phyloP scores from a whole-genome alignment of 2,329 filamentous ascomycete genomes.

The Penicillium sp. region DNA sequence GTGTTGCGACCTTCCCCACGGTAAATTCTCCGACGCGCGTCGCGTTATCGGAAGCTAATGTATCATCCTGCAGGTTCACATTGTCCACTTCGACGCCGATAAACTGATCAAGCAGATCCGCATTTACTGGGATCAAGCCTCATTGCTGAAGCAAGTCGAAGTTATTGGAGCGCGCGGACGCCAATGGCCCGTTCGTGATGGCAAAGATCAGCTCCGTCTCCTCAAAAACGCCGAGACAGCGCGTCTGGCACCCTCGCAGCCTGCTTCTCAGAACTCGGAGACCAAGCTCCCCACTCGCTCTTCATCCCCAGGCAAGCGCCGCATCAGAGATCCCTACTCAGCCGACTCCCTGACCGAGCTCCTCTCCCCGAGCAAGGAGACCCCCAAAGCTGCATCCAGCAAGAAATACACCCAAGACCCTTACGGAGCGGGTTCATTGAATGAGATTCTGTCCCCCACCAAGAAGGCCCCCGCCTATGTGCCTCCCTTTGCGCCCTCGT shows the following conservation, averaged over 20 bases:
- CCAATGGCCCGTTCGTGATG: conserved; percentile 93
- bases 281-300: conserved; percentile 17
- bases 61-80: conserved; percentile 64
- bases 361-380: conserved; percentile 59
- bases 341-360: conserved; percentile 67
- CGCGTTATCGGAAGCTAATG: conserved; percentile 14
- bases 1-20: conserved; percentile 73
- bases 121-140: conserved; percentile 92
- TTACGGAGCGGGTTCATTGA: conserved; percentile 56
- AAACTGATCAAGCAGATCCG: conserved; percentile 84
- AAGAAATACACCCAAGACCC: conserved; percentile 40
- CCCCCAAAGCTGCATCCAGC: conserved; percentile 22
- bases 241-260: conserved; percentile 19
- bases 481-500: conserved; percentile 59
- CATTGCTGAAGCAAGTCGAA: conserved; percentile 87
- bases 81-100: conserved; percentile 76
- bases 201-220: conserved; percentile 76
- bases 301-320: conserved; percentile 42
- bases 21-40: conserved; percentile 56
- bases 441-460: conserved; percentile 63
- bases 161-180: conserved; percentile 86
- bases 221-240: conserved; percentile 57
- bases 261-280: conserved; percentile 18
- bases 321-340: conserved; percentile 46
- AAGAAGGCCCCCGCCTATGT: conserved; percentile 55